These are phyloP conservation scores for Eucalyptus rudis DNA, from an alignment of 345 rosid genomes.

Conservation along the genomic window DNA sequence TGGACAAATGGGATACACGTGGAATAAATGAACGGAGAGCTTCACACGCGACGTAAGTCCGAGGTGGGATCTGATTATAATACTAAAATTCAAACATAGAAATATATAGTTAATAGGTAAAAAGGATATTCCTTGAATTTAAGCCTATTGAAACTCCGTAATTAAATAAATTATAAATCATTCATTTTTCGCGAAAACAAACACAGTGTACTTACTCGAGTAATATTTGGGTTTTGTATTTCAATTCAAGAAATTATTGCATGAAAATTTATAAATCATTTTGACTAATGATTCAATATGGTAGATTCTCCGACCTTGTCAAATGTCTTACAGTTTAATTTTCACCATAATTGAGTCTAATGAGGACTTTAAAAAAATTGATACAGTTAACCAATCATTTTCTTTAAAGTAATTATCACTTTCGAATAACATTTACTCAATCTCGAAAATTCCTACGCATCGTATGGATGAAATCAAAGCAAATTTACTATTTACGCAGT, in stretches of 20 bases:
- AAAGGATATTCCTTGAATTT: not conserved
- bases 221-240: not conserved
- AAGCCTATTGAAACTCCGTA: not conserved
- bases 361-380: too few relatives aligned
- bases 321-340: not conserved
- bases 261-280: too few relatives aligned
- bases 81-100: not conserved
- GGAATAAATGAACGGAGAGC: not conserved
- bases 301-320: not conserved
- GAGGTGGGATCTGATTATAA: not conserved
- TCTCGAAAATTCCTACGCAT: fast-evolving
- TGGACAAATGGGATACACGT: not conserved
- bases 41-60: not conserved
- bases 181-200: fast-evolving
- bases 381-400: not conserved
- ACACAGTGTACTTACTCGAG: not conserved
- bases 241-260: not conserved
- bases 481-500: not conserved
- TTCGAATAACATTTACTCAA: too few relatives aligned
- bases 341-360: not conserved
- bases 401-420: not conserved
- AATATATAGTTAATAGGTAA: not conserved
- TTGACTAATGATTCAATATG: not conserved
- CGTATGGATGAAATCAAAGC: not conserved
- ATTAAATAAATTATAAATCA: not conserved